Base-by-base conservation (phyloP, 208 protist species). In the Acanthamoeba triangularis region DNA sequence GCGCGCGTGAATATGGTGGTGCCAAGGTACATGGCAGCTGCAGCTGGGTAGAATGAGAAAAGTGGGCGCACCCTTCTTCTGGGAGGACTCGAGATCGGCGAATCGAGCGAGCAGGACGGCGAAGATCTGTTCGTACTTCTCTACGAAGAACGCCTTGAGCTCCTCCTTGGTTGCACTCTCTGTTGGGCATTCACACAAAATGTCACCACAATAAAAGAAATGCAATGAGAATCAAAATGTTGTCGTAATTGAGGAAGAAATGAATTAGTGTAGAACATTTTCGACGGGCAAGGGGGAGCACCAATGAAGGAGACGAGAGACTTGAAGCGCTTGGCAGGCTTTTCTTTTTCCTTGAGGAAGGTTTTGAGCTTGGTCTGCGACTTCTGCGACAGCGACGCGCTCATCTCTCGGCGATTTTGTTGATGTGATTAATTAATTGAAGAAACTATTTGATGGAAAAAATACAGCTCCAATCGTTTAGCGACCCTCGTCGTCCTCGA, bases 331-430 rank as follows among this genome's bases (percentile, higher is more conserved):
- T 65, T 76, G 56, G 59, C 59, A 6, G 54, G 54, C 33, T 92
- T 92, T 30, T 92, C 85, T 92, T 92, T 92, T 47, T 92, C 85
- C 63, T 92, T 92, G 33, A 76, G 54, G 52, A 92, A 92, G 23
- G 85, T 72, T 41, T 92, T 92, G 3, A 92, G 85, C 85, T 92
- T 92, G 54, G 85, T 72, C 41, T 92, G 85, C 59, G 85, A 54
- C n/a, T 92, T 92, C 52, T 44, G 41, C 35, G 56, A 91, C 11
- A 69, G 84, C 18, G 84, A 10, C 18, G 84, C 54, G 35, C 54
- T 69, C 59, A 54, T 91, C 54, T 67, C 49, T 91, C 74, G 59
- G 59, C 25, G 59, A 65, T 65, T 65, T 65, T 30, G 1, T 65
- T 56, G 16, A 28, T 61, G 16, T 61, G 25, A 80, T 80, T 80